Conservation (phyloP, 768 basidiomycete species). For the Rhizopogon vulgaris region DNA sequence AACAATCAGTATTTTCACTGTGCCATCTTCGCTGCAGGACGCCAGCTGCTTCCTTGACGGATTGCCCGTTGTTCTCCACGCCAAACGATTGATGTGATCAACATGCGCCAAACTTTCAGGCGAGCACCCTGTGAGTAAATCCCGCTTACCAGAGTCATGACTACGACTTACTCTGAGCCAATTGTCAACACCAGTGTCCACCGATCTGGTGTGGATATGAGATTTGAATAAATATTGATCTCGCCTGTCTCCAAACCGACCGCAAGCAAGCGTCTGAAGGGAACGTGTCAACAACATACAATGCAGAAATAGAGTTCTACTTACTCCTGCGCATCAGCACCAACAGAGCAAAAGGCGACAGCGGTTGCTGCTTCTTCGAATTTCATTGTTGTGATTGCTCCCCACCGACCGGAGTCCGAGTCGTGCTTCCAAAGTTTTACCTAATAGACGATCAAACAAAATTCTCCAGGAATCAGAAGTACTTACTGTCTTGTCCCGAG, state of each 20-base stretch:
- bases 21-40: conserved; percentile 90
- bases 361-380: conserved; percentile 78
- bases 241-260: conserved; percentile 82
- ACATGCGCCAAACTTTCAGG: conserved; percentile 62
- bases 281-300: conserved; percentile 1
- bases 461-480: not conserved
- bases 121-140: not conserved
- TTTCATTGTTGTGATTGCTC: conserved; percentile 53
- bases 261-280: conserved; percentile 53
- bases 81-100: conserved; percentile 70
- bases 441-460: conserved; percentile 30
- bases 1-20: conserved; percentile 71
- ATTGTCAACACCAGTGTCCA: conserved; percentile 47
- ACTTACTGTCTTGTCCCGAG: conserved; percentile 87
- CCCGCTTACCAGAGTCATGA: conserved; percentile 1
- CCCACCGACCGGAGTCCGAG: conserved; percentile 44
- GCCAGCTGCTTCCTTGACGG: conserved; percentile 51
- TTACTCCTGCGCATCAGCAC: conserved; percentile 34
- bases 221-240: conserved; percentile 55
- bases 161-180: conserved; percentile 41
- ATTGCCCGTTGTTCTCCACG: conserved; percentile 59
- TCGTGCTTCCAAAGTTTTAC: conserved; percentile 74
- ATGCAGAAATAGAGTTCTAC: conserved; percentile 5
- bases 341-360: conserved; percentile 51
- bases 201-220: conserved; percentile 19